phyloP scores from a whole-genome alignment of 495 filamentous ascomycete genomes.

The Margaritispora aquatica region DNA sequence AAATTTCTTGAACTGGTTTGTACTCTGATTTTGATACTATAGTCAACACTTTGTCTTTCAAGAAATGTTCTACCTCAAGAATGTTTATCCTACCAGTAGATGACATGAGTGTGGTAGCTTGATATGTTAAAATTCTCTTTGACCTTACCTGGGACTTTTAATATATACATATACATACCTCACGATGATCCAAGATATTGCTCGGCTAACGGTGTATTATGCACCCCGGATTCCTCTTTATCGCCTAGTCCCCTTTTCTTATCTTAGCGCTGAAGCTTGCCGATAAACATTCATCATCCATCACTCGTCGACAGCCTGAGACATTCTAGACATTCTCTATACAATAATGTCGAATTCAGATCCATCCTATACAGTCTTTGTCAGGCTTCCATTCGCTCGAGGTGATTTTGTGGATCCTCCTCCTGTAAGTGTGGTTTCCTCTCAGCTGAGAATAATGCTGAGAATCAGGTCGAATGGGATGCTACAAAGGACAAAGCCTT shows the following conservation, averaged over 20 bases:
- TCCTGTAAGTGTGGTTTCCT: constrained; percentile 46
- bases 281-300: constrained; percentile 15
- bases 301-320: background rate
- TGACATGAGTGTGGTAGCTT: too few relatives aligned
- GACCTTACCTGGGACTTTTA: background rate
- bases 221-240: background rate
- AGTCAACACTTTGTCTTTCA: too few relatives aligned
- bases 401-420: constrained; percentile 87
- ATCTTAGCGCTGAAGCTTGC: constrained; percentile 15
- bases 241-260: background rate
- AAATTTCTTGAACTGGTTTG: too few relatives aligned
- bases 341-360: constrained; percentile 26
- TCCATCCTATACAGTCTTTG: constrained; percentile 64
- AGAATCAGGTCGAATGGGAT: constrained; percentile 48
- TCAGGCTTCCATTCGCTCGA: constrained; percentile 82
- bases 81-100: too few relatives aligned
- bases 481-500: constrained; percentile 75
- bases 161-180: too few relatives aligned
- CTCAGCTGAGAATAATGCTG: constrained; percentile 7
- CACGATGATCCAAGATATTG: too few relatives aligned
- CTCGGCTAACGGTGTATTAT: too few relatives aligned
- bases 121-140: too few relatives aligned
- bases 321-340: constrained; percentile 7
- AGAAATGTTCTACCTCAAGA: too few relatives aligned
- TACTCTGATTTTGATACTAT: too few relatives aligned